Base-by-base conservation (phyloP, 202 grass and related monocot species). In the Cymbopogon flexuosus region DNA sequence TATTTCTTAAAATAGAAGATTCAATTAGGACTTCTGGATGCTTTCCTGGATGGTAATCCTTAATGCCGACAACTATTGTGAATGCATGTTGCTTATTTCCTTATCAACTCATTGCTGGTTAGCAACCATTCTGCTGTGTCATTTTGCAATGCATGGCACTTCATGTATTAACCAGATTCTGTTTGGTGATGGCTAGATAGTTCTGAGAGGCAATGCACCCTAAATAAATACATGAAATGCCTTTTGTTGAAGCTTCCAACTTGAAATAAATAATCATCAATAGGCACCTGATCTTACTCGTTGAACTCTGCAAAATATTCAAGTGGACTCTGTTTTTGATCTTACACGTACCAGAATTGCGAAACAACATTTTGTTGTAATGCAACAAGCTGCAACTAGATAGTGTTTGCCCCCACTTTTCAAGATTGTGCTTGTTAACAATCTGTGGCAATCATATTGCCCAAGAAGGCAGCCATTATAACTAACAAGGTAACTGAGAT, bases 11-110 rank as follows among this genome's bases (percentile, higher is more conserved):
- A 63, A 75, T 99, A 68, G 96, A 93, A 76, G 85, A 93, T 72
- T 90, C 93, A 45, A 81, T 99, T 72, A 93, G 70, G 77, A 87
- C 74, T 84, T 90, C 83, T 52, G 93, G 93, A 63, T 90, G 79
- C 90, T 99, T 96, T 84, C 96, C 90, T 72, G 96, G 92, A 90
- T 93, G 96, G 96, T 99, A 96, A 91, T 84, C 69, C 16, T 22
- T 68, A 79, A 18, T 80, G 15, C 63, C 8, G 37, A 46, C 13
- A 8, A 70, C 31, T 65, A 34, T 80, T 76, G 5, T 23, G 42
- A 66, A 65, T 75, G 66, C 63, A 54, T 54, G 21, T 81, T 33
- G 29, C 61, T 58, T 87, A 6, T 46, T 39, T 61, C 10, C 52
- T 22, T 66, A 42, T 73, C 15, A 72, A 71, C 11, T 22, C 4